Evolutionary conservation across 768 basidiomycete species (phyloP).

Genomic region (Symmetrospora coprosmae): DNA sequence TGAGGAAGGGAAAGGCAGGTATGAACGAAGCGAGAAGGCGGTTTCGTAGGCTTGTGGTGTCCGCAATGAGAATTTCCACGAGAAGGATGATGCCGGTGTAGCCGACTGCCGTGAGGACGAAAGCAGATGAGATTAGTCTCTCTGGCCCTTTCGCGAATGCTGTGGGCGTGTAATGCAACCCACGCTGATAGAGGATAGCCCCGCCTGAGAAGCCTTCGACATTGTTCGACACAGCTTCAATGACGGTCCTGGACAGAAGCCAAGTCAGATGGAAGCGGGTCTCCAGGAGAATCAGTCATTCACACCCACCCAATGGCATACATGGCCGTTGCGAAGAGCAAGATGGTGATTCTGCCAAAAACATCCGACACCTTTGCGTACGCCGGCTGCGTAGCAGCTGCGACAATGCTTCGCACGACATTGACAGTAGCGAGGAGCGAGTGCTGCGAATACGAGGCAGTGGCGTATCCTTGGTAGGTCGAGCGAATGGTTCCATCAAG

Average conservation of each 20-base stretch:
- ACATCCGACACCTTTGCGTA: slow-evolving; percentile 34
- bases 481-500: slow-evolving; percentile 20
- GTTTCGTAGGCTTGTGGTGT: slow-evolving; percentile 32
- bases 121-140: no score
- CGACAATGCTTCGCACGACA: slow-evolving; percentile 33
- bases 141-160: no score
- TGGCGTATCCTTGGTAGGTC: slow-evolving; percentile 30
- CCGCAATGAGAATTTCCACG: slow-evolving; percentile 36
- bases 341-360: slow-evolving; percentile 34
- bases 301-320: slow-evolving; percentile 32
- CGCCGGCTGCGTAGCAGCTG: slow-evolving; percentile 29
- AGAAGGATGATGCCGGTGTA: slow-evolving; percentile 32
- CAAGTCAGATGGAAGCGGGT: not conserved
- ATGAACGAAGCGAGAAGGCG: slow-evolving; percentile 36
- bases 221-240: slow-evolving; percentile 31
- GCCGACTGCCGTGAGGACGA: slow-evolving; percentile 27
- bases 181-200: slow-evolving; percentile 33
- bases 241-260: slow-evolving; percentile 31
- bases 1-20: slow-evolving; percentile 34
- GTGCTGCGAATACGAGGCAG: slow-evolving; percentile 25
- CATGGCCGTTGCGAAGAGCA: slow-evolving; percentile 33
- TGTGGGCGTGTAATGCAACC: not conserved
- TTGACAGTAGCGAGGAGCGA: slow-evolving; percentile 34
- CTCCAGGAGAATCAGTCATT: not conserved
- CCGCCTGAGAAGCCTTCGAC: slow-evolving; percentile 34